A percentile compares a stretch with the other conserved stretches of the same genome.
Conservation (phyloP, 495 filamentous ascomycete genomes). For the Neurospora tetrasperma region DNA sequence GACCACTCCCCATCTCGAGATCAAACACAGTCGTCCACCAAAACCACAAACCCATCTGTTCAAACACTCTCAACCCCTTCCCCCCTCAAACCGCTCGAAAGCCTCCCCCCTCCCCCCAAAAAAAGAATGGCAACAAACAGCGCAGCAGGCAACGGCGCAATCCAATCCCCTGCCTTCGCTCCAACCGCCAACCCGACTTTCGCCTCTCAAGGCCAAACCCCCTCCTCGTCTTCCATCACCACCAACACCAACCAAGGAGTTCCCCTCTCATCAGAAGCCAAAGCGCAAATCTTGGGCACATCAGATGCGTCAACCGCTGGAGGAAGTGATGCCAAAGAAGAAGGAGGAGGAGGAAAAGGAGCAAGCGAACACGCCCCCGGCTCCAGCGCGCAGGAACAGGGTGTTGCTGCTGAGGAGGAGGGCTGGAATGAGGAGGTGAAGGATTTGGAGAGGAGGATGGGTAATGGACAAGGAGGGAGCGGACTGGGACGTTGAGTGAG, state of each 20-base stretch:
- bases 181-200: constrained; percentile 17
- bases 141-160: constrained; percentile 9
- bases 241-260: neutral
- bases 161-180: neutral
- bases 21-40: neutral
- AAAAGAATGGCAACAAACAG: constrained; percentile 24
- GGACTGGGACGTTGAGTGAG: neutral
- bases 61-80: too few relatives aligned
- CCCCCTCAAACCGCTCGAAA: too few relatives aligned
- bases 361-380: neutral
- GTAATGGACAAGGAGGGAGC: neutral
- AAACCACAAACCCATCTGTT: neutral
- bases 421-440: neutral
- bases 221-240: neutral
- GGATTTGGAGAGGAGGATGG: neutral
- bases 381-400: neutral
- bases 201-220: constrained; percentile 10
- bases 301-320: neutral
- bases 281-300: constrained; percentile 6
- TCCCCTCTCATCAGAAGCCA: constrained; percentile 9
- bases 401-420: neutral
- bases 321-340: neutral
- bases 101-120: neutral
- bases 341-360: neutral
- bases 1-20: neutral